Percentiles rank a stretch among this genome's conserved stretches.
Conservation (phyloP, 2,329 filamentous ascomycete species). For the Thelonectria olida region DNA sequence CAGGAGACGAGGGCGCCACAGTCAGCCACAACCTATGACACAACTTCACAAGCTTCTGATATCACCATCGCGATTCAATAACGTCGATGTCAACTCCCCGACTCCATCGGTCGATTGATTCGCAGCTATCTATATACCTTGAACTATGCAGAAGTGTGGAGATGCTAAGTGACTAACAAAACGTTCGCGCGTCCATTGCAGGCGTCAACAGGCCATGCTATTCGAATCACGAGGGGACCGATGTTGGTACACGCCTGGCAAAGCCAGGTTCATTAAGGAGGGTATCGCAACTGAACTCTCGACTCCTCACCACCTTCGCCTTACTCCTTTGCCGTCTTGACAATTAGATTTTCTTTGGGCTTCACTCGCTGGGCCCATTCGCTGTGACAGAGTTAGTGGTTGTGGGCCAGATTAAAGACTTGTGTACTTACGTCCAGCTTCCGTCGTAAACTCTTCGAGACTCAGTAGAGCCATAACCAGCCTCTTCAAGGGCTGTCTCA, state of each 20-base stretch:
- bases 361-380: constrained; percentile 75
- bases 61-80: background rate
- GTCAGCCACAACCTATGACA: constrained; percentile 10
- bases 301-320: constrained; percentile 26
- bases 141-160: constrained; percentile 32
- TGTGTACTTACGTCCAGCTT: constrained; percentile 87
- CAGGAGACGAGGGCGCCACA: background rate
- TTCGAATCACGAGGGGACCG: constrained; percentile 36
- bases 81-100: constrained; percentile 6
- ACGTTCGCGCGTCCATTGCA: constrained; percentile 26
- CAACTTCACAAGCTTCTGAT: constrained; percentile 3
- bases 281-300: constrained; percentile 42
- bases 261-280: constrained; percentile 41
- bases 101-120: constrained; percentile 36
- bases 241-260: constrained; percentile 41
- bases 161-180: constrained; percentile 32
- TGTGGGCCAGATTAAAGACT: background rate
- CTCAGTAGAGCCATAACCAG: constrained; percentile 74
- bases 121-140: constrained; percentile 28
- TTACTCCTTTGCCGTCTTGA: constrained; percentile 55
- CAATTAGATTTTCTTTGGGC: constrained; percentile 69
- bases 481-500: constrained; percentile 84
- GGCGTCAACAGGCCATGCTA: constrained; percentile 30
- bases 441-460: constrained; percentile 88
- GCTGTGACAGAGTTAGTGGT: constrained; percentile 50